Percentiles rank a stretch among this genome's conserved stretches.
These are phyloP conservation scores for Musa itinerans DNA, from an alignment of 176 grass and related monocot species.

Conservation along the genomic window DNA sequence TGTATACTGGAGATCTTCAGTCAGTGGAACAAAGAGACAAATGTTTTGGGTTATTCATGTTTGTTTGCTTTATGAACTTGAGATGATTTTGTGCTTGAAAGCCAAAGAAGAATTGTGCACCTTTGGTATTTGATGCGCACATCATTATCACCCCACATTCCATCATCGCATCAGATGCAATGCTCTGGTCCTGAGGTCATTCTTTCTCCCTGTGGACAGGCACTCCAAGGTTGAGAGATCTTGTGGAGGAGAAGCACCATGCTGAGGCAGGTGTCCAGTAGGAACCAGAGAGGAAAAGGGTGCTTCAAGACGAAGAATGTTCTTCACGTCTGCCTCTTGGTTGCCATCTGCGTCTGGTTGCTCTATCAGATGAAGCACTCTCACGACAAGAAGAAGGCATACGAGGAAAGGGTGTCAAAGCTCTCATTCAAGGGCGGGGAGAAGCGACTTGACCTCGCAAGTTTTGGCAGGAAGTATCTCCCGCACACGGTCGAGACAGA, in stretches of 20 bases:
- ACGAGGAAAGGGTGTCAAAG: constrained; percentile 24
- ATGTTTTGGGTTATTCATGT: not conserved
- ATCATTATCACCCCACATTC: no score
- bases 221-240: not conserved
- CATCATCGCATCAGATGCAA: no score
- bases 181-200: not conserved
- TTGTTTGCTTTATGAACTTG: not conserved
- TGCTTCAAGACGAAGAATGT: constrained; percentile 68
- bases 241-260: constrained; percentile 23
- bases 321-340: constrained; percentile 64
- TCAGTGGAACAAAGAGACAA: no score
- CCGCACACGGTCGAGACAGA: not conserved
- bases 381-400: constrained; percentile 55
- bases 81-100: not conserved
- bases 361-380: constrained; percentile 92
- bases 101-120: not conserved
- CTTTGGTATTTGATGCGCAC: not conserved
- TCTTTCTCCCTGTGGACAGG: not conserved
- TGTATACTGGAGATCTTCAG: not conserved
- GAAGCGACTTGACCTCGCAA: constrained; percentile 26
- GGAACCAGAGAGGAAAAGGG: constrained; percentile 76
- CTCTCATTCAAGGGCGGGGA: constrained; percentile 34
- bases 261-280: constrained; percentile 82
- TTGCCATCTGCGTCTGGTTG: constrained; percentile 67
- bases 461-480: constrained; percentile 52